Base-by-base conservation (phyloP, 176 grass and related monocot genomes). In the Aegilops tauschii region DNA sequence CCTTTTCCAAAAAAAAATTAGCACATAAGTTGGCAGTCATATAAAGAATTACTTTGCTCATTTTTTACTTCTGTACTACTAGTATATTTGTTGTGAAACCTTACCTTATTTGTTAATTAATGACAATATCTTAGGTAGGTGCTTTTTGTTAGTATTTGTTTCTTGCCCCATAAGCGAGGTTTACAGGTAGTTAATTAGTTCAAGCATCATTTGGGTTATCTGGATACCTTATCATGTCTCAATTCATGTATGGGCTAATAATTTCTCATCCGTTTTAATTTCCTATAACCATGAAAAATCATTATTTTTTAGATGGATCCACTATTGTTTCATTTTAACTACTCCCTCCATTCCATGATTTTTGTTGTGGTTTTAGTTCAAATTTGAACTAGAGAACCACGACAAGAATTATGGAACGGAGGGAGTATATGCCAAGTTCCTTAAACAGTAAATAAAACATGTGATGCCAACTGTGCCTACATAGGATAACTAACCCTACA, bases 141-240 rank as follows among this genome's bases (percentile, higher is more conserved):
- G 50, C 27, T 82, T 62, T 36, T 66, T 47, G 13, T 44, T 64
- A 44, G 10, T 12, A 28, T 45, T 79, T 61, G 61, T 87, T 80
- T 81, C 85, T 91, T 91, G 81, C 35, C 81, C 47, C 67, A 31
- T n/a, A 87, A 87, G 81, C 66, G 80, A 91, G 76, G 85, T 62
- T 84, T 79, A 9, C 56, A 67, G 67, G 68, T 79, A 23, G 81
- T 86, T 85, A 28, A 47, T 61, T 70, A 61, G 66, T 70, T 79
- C 92, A 78, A 69, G 54, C 34, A 73, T 50, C 82, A 35, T 40
- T 72, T 85, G 31, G 42, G 29, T 30, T 90, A 77, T 82, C 77
- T 74, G 16, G 5, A 85, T 85, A 62, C 8, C 82, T 78, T 50
- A 36, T 83, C 68, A 78, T 28, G 6, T 79, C 36, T 61, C 1